These are phyloP conservation scores for Didymella glomerata DNA, from an alignment of 2,329 filamentous ascomycete genomes.

Conservation along the genomic window DNA sequence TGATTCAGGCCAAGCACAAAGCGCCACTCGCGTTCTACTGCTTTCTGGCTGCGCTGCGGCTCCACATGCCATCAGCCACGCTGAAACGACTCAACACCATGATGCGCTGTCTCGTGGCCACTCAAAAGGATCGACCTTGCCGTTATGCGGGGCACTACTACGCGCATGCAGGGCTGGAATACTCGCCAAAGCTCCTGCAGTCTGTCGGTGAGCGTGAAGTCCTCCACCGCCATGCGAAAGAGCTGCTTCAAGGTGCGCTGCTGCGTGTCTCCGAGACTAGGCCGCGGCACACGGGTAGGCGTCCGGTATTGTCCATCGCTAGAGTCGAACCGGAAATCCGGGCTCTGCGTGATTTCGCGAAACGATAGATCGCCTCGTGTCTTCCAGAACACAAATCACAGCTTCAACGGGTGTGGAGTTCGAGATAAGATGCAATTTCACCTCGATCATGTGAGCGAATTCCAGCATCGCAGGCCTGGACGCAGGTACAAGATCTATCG, in stretches of 20 bases:
- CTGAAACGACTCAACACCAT: constrained; percentile 49
- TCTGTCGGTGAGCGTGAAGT: constrained; percentile 21
- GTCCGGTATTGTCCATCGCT: constrained; percentile 18
- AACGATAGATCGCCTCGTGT: constrained; percentile 24
- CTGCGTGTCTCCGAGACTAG: constrained; percentile 20
- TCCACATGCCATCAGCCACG: constrained; percentile 28
- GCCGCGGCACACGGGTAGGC: constrained; percentile 21
- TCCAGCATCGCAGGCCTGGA: constrained; percentile 4
- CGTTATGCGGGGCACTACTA: constrained; percentile 20
- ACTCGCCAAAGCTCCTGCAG: constrained; percentile 17
- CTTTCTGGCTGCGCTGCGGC: constrained; percentile 23
- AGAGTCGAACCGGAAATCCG: constrained; percentile 18
- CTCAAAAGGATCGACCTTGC: constrained; percentile 22
- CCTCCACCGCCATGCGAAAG: constrained; percentile 16
- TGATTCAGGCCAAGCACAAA: constrained; percentile 13
- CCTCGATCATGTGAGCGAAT: constrained; percentile 12
- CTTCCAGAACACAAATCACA: constrained; percentile 23
- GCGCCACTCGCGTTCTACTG: constrained; percentile 21
- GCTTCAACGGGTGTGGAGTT: constrained; percentile 12
- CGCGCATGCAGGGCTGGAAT: constrained; percentile 16
- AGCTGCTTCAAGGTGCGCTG: constrained; percentile 18
- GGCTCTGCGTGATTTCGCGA: constrained; percentile 24
- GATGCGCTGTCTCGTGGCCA: constrained; percentile 24
- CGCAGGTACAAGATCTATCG: constrained; percentile 10
- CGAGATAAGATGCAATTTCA: constrained; percentile 14